Conservation (phyloP, 73 alveolate genomes). For the Paramecium primaurelia region DNA sequence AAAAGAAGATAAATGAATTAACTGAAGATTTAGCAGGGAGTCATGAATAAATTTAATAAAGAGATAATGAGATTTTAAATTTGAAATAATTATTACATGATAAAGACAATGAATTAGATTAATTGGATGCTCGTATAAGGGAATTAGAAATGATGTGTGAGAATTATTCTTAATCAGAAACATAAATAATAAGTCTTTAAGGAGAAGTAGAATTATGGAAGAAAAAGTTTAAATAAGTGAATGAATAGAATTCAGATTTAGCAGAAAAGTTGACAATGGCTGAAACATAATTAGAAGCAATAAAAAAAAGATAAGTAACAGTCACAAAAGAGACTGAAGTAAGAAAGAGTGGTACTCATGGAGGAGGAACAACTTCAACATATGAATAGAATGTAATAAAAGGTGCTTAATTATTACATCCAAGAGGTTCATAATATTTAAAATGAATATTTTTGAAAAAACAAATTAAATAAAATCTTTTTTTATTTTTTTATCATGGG, state of each 20-base stretch:
- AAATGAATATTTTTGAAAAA: background rate
- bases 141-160: background rate
- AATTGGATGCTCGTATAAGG: background rate
- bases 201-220: conserved; percentile 36
- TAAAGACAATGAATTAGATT: background rate
- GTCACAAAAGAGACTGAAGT: conserved; percentile 18
- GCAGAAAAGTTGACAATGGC: conserved; percentile 20
- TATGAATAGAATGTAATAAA: conserved; percentile 3
- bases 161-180: background rate
- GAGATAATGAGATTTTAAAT: background rate
- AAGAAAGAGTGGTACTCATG: conserved; percentile 1
- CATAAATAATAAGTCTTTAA: background rate
- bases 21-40: background rate
- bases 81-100: background rate
- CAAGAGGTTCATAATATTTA: background rate
- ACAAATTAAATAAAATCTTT: conserved; percentile 35
- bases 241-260: conserved; percentile 2
- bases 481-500: conserved; percentile 40
- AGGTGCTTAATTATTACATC: background rate
- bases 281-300: conserved; percentile 17
- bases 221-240: background rate
- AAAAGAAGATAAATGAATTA: background rate
- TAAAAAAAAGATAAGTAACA: background rate
- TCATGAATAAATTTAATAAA: background rate
- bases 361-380: background rate